Conservation (phyloP, 768 basidiomycete species). For the Pluteus cervinus region DNA sequence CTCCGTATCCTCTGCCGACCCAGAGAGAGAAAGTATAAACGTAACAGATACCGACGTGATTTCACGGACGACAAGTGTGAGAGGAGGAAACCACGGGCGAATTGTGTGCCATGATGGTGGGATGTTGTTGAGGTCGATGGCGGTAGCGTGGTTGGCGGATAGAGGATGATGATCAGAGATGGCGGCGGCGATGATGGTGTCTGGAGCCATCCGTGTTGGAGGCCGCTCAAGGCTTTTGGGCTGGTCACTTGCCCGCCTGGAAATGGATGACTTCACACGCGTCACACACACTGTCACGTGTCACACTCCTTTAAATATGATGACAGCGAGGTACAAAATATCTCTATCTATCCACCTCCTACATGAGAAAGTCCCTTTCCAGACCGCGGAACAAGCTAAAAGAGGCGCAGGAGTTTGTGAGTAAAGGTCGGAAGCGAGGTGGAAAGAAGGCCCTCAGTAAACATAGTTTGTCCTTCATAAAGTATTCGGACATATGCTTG, state of each 20-base stretch:
- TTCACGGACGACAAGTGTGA: conserved; percentile 70
- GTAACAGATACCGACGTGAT: conserved; percentile 84
- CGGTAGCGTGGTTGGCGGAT: conserved; percentile 14
- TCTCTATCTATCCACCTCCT: not conserved
- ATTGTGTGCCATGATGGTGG: conserved; percentile 82
- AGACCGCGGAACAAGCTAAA: not conserved
- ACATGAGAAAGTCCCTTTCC: not conserved
- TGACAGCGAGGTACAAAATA: not conserved
- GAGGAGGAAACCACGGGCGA: conserved; percentile 68
- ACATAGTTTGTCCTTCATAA: conserved; percentile 49
- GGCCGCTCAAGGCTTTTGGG: no score
- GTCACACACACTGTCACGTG: conserved; percentile 6
- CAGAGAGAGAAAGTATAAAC: conserved; percentile 60
- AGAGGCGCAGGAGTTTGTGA: no score
- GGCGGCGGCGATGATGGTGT: conserved; percentile 4
- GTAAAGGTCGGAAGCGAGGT: not conserved
- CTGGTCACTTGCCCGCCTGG: no score
- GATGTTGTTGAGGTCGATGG: no score
- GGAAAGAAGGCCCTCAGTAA: conserved; percentile 37
- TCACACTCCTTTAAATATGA: not conserved
- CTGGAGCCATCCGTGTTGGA: conserved; percentile 4
- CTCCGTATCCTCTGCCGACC: conserved; percentile 31
- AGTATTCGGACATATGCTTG: conserved; percentile 76
- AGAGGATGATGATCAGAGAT: conserved; percentile 22
- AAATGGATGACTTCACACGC: no score